Conservation (phyloP, 768 basidiomycete genomes). For the Mycena capillaripes region DNA sequence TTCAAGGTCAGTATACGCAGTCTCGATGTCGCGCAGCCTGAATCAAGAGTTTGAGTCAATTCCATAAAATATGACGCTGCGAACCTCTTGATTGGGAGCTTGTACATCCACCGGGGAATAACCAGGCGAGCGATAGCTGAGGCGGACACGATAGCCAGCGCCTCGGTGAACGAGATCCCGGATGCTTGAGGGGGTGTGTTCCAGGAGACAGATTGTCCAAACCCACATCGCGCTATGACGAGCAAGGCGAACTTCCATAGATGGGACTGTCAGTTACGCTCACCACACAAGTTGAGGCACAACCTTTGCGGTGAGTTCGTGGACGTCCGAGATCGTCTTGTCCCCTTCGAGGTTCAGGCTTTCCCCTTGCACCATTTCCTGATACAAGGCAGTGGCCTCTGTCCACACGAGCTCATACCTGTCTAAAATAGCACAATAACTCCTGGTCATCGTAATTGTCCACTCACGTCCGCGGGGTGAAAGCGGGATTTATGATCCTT, state of each 20-base stretch:
- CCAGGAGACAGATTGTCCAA: slow-evolving; percentile 10
- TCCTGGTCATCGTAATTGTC: no score
- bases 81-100: slow-evolving; percentile 37
- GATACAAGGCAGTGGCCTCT: not conserved
- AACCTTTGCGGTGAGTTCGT: not conserved
- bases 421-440: no score
- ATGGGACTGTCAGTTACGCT: no score
- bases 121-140: slow-evolving; percentile 26
- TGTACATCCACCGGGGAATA: slow-evolving; percentile 38
- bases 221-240: slow-evolving; percentile 15
- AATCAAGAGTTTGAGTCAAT: not conserved
- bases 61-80: no score
- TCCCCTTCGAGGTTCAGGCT: not conserved
- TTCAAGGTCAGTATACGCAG: not conserved
- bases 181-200: not conserved
- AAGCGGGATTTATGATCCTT: slow-evolving; percentile 20
- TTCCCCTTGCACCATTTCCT: slow-evolving; percentile 11
- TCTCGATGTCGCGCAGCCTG: slow-evolving; percentile 14
- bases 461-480: slow-evolving; percentile 10
- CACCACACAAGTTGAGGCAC: no score
- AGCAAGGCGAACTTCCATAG: slow-evolving; percentile 16
- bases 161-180: not conserved
- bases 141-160: slow-evolving; percentile 29
- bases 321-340: no score
- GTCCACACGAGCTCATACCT: slow-evolving; percentile 13